A percentile compares a stretch with the other conserved stretches of the same genome.
phyloP scores from a whole-genome alignment of 2,329 filamentous ascomycete genomes.

The Neofusicoccum laricinum region DNA sequence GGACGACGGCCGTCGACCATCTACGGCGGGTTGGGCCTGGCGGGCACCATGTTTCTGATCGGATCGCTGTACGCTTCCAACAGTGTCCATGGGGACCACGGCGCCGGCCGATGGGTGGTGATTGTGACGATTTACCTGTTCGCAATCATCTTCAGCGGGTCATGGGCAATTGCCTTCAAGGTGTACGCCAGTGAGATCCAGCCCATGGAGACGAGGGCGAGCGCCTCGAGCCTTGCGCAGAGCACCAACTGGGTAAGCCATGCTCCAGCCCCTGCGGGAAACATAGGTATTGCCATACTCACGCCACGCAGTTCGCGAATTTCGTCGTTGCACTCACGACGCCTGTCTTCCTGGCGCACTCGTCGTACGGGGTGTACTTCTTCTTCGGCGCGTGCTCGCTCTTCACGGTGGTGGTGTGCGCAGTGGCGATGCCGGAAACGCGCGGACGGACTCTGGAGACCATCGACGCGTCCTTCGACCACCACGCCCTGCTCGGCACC shows the following conservation, averaged over 20 bases:
- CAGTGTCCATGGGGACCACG: constrained; percentile 38
- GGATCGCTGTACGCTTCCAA: constrained; percentile 51
- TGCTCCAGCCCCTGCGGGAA: neutral
- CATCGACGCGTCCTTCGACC: constrained; percentile 49
- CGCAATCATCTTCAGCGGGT: constrained; percentile 44
- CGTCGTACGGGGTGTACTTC: constrained; percentile 32
- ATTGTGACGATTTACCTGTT: constrained; percentile 51
- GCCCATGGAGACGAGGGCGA: constrained; percentile 52
- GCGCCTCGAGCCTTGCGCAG: constrained; percentile 52
- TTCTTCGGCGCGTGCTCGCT: constrained; percentile 29
- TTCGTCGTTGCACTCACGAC: constrained; percentile 41
- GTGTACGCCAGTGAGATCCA: constrained; percentile 61
- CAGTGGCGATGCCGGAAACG: constrained; percentile 51
- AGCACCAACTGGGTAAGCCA: constrained; percentile 51
- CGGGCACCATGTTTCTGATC: constrained; percentile 53
- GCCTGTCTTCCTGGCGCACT: constrained; percentile 47
- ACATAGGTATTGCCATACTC: neutral
- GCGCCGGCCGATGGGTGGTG: constrained; percentile 49
- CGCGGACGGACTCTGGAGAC: constrained; percentile 47
- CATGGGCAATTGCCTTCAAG: constrained; percentile 56
- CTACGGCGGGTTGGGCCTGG: constrained; percentile 52
- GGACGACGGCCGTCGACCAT: constrained; percentile 55
- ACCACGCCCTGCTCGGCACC: constrained; percentile 12
- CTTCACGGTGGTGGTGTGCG: constrained; percentile 23
- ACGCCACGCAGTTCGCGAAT: constrained; percentile 25